Evolutionary conservation across 345 rosid genomes (phyloP), one percentile per base, ranked within the genome.

Genomic region (Erucastrum elatum): DNA sequence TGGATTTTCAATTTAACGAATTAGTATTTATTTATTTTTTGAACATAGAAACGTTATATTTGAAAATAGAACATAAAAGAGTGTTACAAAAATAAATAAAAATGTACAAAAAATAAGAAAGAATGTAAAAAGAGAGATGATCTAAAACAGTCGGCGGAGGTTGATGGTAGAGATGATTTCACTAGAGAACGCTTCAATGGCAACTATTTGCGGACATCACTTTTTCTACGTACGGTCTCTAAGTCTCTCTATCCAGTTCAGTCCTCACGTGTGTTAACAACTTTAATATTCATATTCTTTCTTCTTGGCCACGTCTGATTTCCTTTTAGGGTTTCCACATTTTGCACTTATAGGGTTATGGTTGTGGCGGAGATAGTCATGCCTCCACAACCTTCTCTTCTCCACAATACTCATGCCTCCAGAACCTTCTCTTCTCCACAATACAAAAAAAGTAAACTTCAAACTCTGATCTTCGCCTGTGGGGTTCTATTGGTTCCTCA

Each of bases 121-220:
- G 33, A 26, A 60, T 1, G 13, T 17, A 11, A 26, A 26, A 4
- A 2, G 6, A 27, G 4, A 56, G 59, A 58, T 25, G 41, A 44
- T 77, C 3, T 3, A 72, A 72, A 67, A 72, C 31, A 66, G 34
- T 66, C 68, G 82, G 55, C 77, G 12, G 6, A 73, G 41, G 69
- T 60, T 78, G 3, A 72, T 67, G 82, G 78, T 2, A 53, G 74
- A 79, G 77, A 71, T 55, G 58, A 64, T 6, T 65, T 53, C 51
- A 39, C 0, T 0, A 9, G 12, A 11, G 81, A 79, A 79, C 82
- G 82, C 65, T 79, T 79, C 82, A 72, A 79, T 66, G 78, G 82
- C 78, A 79, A 61, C 16, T 4, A 74, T 27, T 79, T 74, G 60
- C 66, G 82, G 82, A 70, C 65, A 62, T 51, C 51, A 74, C 49